Evolutionary conservation across 768 basidiomycete species (phyloP).

Genomic region (Pleurotus salmoneostramineus): DNA sequence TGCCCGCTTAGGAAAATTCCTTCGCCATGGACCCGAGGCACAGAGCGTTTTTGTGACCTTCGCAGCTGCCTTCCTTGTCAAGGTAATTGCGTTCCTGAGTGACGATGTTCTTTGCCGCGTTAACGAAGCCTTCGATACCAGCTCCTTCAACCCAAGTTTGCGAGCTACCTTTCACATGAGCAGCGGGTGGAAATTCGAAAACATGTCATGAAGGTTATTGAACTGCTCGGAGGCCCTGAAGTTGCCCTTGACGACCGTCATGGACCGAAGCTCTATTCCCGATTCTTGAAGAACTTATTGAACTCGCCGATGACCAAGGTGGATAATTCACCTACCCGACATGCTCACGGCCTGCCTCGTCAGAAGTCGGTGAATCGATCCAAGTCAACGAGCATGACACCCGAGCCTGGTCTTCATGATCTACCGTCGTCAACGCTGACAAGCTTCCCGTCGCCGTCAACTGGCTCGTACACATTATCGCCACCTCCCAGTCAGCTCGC

Average conservation of each 20-base stretch:
- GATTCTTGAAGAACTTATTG: conserved; percentile 71
- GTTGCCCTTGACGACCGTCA: conserved; percentile 80
- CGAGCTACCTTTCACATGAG: conserved; percentile 52
- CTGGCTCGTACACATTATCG: conserved; percentile 36
- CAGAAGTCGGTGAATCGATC: conserved; percentile 5
- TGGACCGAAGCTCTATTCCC: conserved; percentile 76
- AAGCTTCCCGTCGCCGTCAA: conserved; percentile 35
- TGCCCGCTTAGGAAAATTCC: conserved; percentile 39
- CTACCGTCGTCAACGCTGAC: conserved; percentile 19
- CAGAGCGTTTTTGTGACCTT: conserved; percentile 79
- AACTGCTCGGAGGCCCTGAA: conserved; percentile 64
- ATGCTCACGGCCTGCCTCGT: background rate
- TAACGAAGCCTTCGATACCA: conserved; percentile 18
- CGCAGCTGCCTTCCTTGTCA: conserved; percentile 79
- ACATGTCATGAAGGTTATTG: conserved; percentile 61
- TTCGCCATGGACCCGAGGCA: conserved; percentile 75
- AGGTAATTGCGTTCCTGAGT: conserved; percentile 35
- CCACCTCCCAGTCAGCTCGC: conserved; percentile 42
- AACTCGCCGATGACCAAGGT: conserved; percentile 47
- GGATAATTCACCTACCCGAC: conserved; percentile 9
- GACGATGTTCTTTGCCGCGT: background rate
- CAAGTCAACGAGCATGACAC: conserved; percentile 12
- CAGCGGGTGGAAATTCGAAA: conserved; percentile 58
- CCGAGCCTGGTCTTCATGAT: conserved; percentile 18
- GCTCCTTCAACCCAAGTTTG: conserved; percentile 78